Conservation (phyloP, 164 flowering plant species). For the Protea cynaroides region DNA sequence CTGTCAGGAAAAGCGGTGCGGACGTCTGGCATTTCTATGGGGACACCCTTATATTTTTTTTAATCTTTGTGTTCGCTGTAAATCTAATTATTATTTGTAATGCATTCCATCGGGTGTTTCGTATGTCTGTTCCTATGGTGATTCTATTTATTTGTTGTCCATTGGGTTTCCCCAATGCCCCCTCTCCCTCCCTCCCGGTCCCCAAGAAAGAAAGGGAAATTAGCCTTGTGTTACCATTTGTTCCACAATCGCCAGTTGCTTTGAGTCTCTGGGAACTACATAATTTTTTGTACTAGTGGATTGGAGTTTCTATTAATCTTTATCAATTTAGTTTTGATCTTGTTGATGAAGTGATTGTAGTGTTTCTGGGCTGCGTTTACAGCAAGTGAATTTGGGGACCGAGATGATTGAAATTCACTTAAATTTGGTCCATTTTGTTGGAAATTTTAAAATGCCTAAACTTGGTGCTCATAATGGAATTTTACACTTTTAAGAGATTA, state of each 20-base stretch:
- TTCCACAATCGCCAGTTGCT: neutral
- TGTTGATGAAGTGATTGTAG: neutral
- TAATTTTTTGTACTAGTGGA: neutral
- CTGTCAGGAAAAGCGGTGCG: neutral
- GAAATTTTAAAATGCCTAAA: too few relatives aligned
- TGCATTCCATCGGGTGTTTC: neutral
- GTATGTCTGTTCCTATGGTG: neutral
- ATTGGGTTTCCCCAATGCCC: neutral
- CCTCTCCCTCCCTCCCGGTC: neutral
- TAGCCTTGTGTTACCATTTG: neutral
- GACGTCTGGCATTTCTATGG: neutral
- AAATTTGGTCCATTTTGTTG: too few relatives aligned
- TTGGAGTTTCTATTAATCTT: constrained; percentile 3
- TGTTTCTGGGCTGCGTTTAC: neutral
- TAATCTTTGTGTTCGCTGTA: constrained; percentile 8
- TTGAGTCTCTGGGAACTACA: neutral
- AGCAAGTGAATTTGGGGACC: neutral
- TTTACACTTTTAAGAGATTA: too few relatives aligned
- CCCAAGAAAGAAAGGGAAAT: neutral
- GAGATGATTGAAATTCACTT: too few relatives aligned
- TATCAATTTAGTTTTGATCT: constrained; percentile 3
- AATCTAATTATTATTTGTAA: constrained; percentile 11
- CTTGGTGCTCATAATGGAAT: too few relatives aligned
- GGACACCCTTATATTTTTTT: neutral
- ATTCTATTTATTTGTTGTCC: neutral